Percentiles rank a stretch among this genome's conserved stretches.
Conservation (phyloP, 306 rosid genomes). For the Hippophae tibetana region DNA sequence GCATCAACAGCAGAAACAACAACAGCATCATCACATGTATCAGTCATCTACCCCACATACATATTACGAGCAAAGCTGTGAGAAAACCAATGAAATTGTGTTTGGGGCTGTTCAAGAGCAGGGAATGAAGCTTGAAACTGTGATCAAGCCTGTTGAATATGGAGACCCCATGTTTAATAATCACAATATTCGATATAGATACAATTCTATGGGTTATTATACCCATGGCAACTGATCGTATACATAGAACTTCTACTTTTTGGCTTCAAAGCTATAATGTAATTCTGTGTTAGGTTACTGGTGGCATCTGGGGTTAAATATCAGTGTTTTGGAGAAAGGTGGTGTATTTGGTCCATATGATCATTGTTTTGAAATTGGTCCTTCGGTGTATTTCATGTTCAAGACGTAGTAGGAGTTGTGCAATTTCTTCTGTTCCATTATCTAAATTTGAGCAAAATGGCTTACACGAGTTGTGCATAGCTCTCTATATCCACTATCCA, state of each 20-base stretch:
- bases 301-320: conserved; percentile 4
- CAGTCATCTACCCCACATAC: conserved; percentile 55
- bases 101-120: conserved; percentile 90
- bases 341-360: no score
- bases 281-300: conserved; percentile 18
- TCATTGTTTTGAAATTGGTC: no score
- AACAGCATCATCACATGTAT: conserved; percentile 55
- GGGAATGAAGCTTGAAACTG: conserved; percentile 29
- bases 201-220: conserved; percentile 33
- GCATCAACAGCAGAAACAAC: conserved; percentile 16
- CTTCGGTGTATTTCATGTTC: no score
- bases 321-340: no score
- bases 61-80: conserved; percentile 51
- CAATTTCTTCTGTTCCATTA: no score
- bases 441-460: no score
- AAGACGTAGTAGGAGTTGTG: no score
- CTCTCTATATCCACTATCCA: no score
- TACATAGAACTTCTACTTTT: conserved; percentile 15
- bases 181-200: conserved; percentile 39
- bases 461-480: no score
- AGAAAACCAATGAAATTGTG: conserved; percentile 58
- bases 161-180: conserved; percentile 43
- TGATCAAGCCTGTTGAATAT: conserved; percentile 52
- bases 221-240: conserved; percentile 33
- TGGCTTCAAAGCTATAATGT: conserved; percentile 19